Evolutionary conservation across 371 early-diverging fungal genomes (phyloP).

Genomic region (Apophysomyces sp.): DNA sequence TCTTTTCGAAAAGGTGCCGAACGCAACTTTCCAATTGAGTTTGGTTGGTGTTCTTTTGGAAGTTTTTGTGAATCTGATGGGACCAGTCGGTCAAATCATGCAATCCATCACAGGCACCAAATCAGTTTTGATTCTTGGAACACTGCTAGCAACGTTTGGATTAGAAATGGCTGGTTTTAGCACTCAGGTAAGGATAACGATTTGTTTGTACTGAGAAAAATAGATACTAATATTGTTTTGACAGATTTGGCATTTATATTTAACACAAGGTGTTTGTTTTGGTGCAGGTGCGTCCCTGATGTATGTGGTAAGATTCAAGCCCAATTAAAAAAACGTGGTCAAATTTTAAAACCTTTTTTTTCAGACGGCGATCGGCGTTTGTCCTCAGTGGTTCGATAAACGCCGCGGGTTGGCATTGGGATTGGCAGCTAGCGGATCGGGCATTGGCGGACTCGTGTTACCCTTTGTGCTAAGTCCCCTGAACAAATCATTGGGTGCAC

Average conservation of each 20-base stretch:
- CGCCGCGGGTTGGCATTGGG: conserved; percentile 69
- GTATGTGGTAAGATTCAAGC: conserved; percentile 13
- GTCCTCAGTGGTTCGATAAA: conserved; percentile 69
- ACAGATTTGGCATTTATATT: conserved; percentile 54
- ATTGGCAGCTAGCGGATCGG: conserved; percentile 67
- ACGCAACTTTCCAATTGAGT: conserved; percentile 28
- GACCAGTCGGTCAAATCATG: conserved; percentile 33
- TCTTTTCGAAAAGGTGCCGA: conserved; percentile 11
- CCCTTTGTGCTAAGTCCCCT: conserved; percentile 56
- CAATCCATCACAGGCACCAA: conserved; percentile 20
- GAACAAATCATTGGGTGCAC: conserved; percentile 45
- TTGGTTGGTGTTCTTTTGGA: conserved; percentile 39
- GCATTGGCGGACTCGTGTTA: conserved; percentile 69
- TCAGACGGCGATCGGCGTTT: conserved; percentile 36
- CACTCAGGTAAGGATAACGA: conserved; percentile 25
- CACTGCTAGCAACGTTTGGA: conserved; percentile 16
- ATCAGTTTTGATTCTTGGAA: conserved; percentile 25
- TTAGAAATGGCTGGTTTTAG: conserved; percentile 24
- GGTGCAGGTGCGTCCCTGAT: conserved; percentile 55
- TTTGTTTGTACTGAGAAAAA: too few species aligned
- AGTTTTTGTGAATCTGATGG: conserved; percentile 25
- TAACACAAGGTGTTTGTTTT: conserved; percentile 66
- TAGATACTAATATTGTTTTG: neutral
- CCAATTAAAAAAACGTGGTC: neutral
- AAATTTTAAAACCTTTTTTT: neutral